Evolutionary conservation across 2,329 filamentous ascomycete genomes (phyloP).

Genomic region (Neopestalotiopsis sp.): DNA sequence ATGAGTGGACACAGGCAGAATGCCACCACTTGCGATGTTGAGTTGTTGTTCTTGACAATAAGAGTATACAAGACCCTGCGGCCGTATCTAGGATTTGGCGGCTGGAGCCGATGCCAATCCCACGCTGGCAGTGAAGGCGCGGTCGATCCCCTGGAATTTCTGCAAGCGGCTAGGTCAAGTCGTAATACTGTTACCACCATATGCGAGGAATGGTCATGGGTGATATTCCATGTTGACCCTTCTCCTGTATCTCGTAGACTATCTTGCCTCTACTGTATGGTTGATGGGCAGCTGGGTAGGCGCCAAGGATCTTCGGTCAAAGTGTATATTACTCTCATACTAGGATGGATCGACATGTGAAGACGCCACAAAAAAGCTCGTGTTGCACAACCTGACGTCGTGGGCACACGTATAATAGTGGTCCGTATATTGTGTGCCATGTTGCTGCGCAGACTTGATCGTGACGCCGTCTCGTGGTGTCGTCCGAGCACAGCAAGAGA

Average conservation of each 20-base stretch:
- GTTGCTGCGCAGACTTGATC: neutral
- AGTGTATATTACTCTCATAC: slow-evolving; percentile 1
- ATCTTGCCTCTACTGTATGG: no score
- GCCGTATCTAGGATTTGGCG: slow-evolving; percentile 4
- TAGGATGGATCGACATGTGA: slow-evolving; percentile 9
- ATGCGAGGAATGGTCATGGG: slow-evolving; percentile 4
- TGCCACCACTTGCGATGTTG: neutral
- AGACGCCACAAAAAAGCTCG: slow-evolving; percentile 2
- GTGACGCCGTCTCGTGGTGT: neutral
- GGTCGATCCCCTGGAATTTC: neutral
- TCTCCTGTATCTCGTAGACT: neutral
- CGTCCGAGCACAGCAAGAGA: neutral
- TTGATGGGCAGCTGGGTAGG: neutral
- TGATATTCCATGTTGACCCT: neutral
- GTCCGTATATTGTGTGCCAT: neutral
- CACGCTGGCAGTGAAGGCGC: slow-evolving; percentile 1
- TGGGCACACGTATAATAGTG: neutral
- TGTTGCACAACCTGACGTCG: neutral
- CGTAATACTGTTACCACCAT: neutral
- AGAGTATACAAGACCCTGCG: neutral
- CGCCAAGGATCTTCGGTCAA: neutral
- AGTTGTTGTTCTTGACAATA: neutral
- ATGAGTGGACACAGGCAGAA: neutral
- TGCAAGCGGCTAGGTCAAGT: neutral
- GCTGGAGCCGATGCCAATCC: slow-evolving; percentile 3